Percentiles rank a stretch among this genome's conserved stretches.
Evolutionary conservation across 2,329 filamentous ascomycete species (phyloP).

Genomic region (Botrytis deweyae): DNA sequence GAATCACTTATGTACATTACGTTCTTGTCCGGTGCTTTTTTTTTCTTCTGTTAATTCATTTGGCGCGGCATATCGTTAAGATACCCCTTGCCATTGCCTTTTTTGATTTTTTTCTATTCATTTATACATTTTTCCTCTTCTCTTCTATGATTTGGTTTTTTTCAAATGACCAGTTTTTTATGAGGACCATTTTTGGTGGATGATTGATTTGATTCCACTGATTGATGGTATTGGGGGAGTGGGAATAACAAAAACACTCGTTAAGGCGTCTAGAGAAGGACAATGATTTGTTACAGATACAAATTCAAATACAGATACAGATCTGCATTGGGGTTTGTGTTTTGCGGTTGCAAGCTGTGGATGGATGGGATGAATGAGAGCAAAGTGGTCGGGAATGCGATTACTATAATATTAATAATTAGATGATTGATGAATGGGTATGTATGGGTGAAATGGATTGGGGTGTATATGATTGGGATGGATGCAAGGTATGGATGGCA

Average conservation of each 20-base stretch:
- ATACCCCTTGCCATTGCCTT: constrained; percentile 19
- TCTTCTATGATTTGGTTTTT: constrained; percentile 3
- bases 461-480: constrained; percentile 13
- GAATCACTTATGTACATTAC: constrained; percentile 22
- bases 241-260: constrained; percentile 15
- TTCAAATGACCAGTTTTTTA: constrained; percentile 7
- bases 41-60: constrained; percentile 17
- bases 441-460: constrained; percentile 2
- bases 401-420: constrained; percentile 17
- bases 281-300: not conserved
- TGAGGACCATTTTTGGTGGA: not conserved
- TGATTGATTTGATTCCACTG: constrained; percentile 4
- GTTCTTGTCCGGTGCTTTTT: constrained; percentile 16
- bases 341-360: not conserved
- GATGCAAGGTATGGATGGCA: not conserved
- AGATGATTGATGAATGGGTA: constrained; percentile 12
- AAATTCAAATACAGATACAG: not conserved
- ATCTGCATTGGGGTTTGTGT: not conserved
- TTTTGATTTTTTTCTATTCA: constrained; percentile 13
- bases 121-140: constrained; percentile 12
- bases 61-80: constrained; percentile 21
- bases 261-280: constrained; percentile 7
- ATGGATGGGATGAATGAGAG: not conserved
- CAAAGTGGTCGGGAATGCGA: not conserved
- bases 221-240: constrained; percentile 10